phyloP scores from a whole-genome alignment of 306 rosid genomes.

The Acacia confusa region DNA sequence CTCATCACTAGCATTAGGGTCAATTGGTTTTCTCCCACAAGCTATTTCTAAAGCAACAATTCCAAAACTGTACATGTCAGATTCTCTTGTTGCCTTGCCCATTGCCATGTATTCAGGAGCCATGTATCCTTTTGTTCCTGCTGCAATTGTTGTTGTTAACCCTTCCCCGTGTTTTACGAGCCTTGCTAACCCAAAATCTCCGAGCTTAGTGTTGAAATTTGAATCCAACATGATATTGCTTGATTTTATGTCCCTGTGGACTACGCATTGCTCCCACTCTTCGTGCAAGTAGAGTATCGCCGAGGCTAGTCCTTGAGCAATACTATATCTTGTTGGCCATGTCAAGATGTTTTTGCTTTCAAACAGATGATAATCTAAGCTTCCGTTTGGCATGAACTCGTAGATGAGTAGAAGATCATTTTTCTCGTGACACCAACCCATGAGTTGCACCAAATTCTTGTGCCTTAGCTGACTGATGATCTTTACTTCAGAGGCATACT shows the following conservation, averaged over 20 bases:
- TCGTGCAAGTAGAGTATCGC: not conserved
- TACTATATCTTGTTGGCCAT: conserved; percentile 13
- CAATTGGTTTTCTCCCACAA: conserved; percentile 3
- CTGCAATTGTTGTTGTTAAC: not conserved
- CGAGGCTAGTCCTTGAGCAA: conserved; percentile 5
- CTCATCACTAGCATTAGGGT: not conserved
- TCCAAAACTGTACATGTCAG: conserved; percentile 6
- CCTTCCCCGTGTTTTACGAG: not conserved
- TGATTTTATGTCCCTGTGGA: conserved; percentile 13
- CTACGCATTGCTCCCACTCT: conserved; percentile 11
- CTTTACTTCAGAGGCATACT: conserved; percentile 3
- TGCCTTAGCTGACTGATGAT: conserved; percentile 26
- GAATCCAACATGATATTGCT: conserved; percentile 22
- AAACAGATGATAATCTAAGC: conserved; percentile 5
- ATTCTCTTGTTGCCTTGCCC: conserved; percentile 10
- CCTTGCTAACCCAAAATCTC: conserved; percentile 21
- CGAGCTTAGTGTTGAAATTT: conserved; percentile 12
- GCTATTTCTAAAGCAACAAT: not conserved
- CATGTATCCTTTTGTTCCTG: conserved; percentile 27
- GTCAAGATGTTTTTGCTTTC: not conserved
- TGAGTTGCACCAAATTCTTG: conserved; percentile 28
- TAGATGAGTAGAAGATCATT: conserved; percentile 5
- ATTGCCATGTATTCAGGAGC: conserved; percentile 16
- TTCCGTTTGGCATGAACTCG: conserved; percentile 26
- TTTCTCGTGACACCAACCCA: conserved; percentile 28